These are phyloP conservation scores for Cryptosporidium viatorum DNA, from an alignment of 169 alveolate genomes.

Conservation along the genomic window DNA sequence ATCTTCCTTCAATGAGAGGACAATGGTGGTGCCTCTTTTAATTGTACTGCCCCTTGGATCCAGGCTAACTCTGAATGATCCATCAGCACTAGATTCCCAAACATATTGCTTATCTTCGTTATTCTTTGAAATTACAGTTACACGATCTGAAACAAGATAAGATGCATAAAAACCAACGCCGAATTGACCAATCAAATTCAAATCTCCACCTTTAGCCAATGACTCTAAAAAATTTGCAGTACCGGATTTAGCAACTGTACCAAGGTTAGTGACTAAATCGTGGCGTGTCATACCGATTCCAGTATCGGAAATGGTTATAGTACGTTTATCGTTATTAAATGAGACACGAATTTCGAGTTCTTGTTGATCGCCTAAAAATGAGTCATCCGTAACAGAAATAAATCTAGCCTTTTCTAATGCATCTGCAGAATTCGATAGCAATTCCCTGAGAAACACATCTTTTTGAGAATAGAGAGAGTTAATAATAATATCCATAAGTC, in stretches of 20 bases:
- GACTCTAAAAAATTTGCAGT: constrained; percentile 98
- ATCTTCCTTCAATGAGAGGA: constrained; percentile 97
- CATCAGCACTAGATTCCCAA: constrained; percentile 98
- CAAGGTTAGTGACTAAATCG: constrained; percentile 97
- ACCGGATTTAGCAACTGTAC: constrained; percentile 99
- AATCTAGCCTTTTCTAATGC: constrained; percentile 98
- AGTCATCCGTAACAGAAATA: constrained; percentile 78
- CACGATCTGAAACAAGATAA: constrained; percentile 98
- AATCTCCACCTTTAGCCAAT: constrained; percentile 93
- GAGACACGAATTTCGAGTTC: constrained; percentile 94
- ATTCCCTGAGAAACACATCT: constrained; percentile 98
- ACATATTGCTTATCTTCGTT: constrained; percentile 94
- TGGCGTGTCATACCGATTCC: constrained; percentile 99
- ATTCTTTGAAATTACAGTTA: constrained; percentile 93
- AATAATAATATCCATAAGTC: constrained; percentile 98
- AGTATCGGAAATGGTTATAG: constrained; percentile 95
- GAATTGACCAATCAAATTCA: constrained; percentile 98
- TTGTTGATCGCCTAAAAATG: constrained; percentile 64
- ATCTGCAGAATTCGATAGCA: constrained; percentile 99
- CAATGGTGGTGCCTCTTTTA: constrained; percentile 97
- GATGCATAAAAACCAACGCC: constrained; percentile 99
- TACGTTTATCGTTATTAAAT: constrained; percentile 92
- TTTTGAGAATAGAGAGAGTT: constrained; percentile 98
- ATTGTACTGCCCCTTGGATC: constrained; percentile 97
- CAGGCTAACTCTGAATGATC: constrained; percentile 92